Evolutionary conservation across 768 basidiomycete species (phyloP).

Genomic region (Termitomyces sp.): DNA sequence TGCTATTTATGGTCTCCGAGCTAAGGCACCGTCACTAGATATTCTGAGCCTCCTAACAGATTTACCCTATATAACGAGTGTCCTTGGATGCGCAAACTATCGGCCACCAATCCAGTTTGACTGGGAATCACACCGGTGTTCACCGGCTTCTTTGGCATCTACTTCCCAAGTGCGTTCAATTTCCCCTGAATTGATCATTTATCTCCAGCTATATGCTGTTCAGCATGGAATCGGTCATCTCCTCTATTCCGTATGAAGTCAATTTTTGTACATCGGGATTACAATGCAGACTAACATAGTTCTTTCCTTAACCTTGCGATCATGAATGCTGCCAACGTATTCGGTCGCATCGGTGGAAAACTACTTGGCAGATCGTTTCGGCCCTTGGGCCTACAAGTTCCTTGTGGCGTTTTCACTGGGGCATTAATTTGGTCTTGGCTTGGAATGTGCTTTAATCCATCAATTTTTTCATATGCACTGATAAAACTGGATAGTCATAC

Average conservation of each 20-base stretch:
- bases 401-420: slow-evolving; percentile 28
- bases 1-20: slow-evolving; percentile 2
- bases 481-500: slow-evolving; percentile 22
- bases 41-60: background rate
- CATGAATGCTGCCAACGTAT: slow-evolving; percentile 1
- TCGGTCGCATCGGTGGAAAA: slow-evolving; percentile 1
- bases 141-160: background rate
- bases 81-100: background rate
- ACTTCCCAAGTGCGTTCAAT: background rate
- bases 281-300: background rate
- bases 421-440: slow-evolving; percentile 34
- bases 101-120: too few relatives aligned
- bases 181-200: background rate
- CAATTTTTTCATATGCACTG: too few relatives aligned
- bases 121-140: too few relatives aligned
- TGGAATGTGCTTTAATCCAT: slow-evolving; percentile 22
- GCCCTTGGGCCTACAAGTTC: slow-evolving; percentile 22
- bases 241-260: slow-evolving; percentile 3
- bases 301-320: slow-evolving; percentile 1
- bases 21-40: slow-evolving; percentile 12
- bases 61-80: background rate
- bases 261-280: too few relatives aligned
- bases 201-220: slow-evolving; percentile 3
- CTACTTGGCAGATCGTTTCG: background rate
- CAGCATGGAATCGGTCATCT: slow-evolving; percentile 3